phyloP scores from a whole-genome alignment of 495 filamentous ascomycete species.

The Penicillium canescens region DNA sequence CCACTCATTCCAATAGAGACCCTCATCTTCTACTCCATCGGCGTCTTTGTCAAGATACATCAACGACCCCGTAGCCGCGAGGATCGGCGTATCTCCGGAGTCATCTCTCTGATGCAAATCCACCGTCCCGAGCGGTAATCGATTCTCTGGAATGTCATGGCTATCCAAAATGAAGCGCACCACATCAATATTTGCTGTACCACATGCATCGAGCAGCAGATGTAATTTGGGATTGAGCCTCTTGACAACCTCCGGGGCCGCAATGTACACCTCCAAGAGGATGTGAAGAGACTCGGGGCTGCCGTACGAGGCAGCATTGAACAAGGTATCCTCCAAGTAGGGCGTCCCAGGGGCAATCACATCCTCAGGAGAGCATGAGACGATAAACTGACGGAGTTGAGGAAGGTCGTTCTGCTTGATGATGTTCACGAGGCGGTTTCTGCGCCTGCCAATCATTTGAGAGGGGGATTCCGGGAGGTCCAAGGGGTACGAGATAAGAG shows the following conservation, averaged over 20 bases:
- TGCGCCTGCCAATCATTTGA: not conserved
- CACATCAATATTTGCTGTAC: not conserved
- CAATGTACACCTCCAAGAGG: not conserved
- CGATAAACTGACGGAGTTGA: not conserved
- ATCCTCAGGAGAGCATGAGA: not conserved
- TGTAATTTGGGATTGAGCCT: not conserved
- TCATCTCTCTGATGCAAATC: constrained; percentile 3
- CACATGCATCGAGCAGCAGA: not conserved
- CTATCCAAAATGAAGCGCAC: not conserved
- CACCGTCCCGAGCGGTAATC: not conserved
- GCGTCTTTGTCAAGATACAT: not conserved
- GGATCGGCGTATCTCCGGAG: not conserved
- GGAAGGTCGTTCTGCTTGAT: not conserved
- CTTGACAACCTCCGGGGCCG: not conserved
- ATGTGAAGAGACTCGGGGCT: not conserved
- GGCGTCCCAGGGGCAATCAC: not conserved
- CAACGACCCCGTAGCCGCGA: not conserved
- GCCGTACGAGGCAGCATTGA: not conserved
- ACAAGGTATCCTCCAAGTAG: not conserved
- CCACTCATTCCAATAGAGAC: not conserved
- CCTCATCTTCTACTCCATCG: not conserved
- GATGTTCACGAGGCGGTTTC: not conserved
- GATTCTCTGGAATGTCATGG: not conserved
- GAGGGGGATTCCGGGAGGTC: not conserved
- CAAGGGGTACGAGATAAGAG: not conserved